Conservation (phyloP, 2,329 filamentous ascomycete species). For the Biscogniauxia sp. region DNA sequence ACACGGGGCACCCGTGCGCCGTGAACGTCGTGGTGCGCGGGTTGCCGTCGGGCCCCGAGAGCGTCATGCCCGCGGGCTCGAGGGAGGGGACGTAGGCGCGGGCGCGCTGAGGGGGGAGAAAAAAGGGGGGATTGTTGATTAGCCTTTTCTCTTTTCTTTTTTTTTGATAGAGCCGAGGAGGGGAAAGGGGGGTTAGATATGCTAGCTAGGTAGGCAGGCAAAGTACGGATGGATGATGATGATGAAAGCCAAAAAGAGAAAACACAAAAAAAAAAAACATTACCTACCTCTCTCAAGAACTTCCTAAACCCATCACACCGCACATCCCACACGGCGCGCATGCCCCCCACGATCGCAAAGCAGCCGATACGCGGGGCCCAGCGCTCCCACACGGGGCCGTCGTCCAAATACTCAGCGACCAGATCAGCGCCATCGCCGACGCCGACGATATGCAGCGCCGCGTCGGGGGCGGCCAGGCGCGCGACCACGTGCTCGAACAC, state of each 20-base stretch:
- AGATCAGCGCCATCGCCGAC: conserved; percentile 64
- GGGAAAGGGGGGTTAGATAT: background rate
- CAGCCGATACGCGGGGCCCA: conserved; percentile 45
- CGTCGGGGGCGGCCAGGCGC: conserved; percentile 43
- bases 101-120: conserved; percentile 48
- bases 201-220: no score
- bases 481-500: conserved; percentile 65
- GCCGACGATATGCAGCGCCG: conserved; percentile 67
- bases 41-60: conserved; percentile 54
- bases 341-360: conserved; percentile 50
- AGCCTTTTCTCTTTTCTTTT: background rate
- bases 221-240: no score
- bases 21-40: conserved; percentile 37
- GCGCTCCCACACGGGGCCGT: conserved; percentile 48
- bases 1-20: conserved; percentile 61
- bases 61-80: conserved; percentile 48
- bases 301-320: conserved; percentile 42
- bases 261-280: conserved; percentile 28
- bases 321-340: conserved; percentile 39
- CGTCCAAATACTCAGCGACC: conserved; percentile 57
- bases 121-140: conserved; percentile 17
- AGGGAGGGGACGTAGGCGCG: conserved; percentile 60
- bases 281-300: conserved; percentile 55
- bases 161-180: background rate
- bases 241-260: background rate